These are phyloP conservation scores for Rhodotorula kratochvilovae DNA, from an alignment of 768 basidiomycete species.

Conservation along the genomic window DNA sequence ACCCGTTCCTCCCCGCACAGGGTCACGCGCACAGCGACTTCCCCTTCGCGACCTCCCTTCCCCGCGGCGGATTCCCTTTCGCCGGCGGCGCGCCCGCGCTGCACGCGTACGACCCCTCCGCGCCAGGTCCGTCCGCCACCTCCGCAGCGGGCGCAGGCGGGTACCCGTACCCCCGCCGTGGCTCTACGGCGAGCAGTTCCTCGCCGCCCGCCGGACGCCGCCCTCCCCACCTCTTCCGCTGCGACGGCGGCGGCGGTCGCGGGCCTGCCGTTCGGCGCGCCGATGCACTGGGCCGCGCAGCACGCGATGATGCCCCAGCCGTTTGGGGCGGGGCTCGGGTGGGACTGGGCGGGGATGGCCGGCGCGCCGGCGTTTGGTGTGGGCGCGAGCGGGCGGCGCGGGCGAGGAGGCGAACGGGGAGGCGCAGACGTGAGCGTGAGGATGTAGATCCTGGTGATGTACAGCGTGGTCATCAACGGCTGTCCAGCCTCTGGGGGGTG, in stretches of 20 bases:
- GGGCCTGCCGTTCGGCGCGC: not conserved
- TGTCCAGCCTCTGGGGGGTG: too few species aligned
- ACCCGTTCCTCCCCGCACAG: not conserved
- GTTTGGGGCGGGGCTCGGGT: not conserved
- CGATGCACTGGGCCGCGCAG: too few species aligned
- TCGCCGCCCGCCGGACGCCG: not conserved
- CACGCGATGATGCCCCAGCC: not conserved
- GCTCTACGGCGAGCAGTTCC: constrained; percentile 29
- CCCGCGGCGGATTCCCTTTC: not conserved
- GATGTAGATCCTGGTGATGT: not conserved
- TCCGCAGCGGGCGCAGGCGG: too few species aligned
- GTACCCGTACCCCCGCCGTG: constrained; percentile 18
- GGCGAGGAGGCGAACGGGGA: not conserved
- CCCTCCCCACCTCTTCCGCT: not conserved
- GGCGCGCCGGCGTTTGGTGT: not conserved
- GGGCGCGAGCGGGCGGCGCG: not conserved
- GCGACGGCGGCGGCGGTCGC: not conserved
- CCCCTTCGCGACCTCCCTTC: not conserved
- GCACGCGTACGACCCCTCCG: not conserved
- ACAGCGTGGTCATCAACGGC: too few species aligned
- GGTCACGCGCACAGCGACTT: not conserved
- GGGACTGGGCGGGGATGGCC: not conserved
- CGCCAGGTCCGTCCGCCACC: not conserved
- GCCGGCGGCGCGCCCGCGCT: not conserved
- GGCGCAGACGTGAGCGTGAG: not conserved